Evolutionary conservation across 345 rosid genomes (phyloP), one percentile per base, ranked within the genome.

Genomic region (Durio zibethinus): DNA sequence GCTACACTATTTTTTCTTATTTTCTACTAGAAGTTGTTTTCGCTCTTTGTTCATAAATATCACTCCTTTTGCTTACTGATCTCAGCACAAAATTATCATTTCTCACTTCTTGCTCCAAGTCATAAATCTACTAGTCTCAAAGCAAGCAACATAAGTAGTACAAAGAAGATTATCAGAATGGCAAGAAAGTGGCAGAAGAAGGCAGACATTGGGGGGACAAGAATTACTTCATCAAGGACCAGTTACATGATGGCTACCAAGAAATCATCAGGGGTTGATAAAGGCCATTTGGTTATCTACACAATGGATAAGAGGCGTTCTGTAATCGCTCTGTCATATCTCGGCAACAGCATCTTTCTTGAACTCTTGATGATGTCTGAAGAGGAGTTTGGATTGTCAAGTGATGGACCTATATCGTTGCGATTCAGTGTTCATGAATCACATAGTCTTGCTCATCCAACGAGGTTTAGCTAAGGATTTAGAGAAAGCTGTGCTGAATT

Each of bases 401-500:
- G 79, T 4, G 65, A 54, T 54, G 74, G 74, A 45, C 78, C 62
- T 31, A 31, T 63, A 35, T 12, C 12, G 2, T 35, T 76, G 14
- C 72, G 74, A 54, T 20, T 36, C 74, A 68, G 7, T 68, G 14
- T 15, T 77, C 57, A 56, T 77, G 74, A 25, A 77, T 14, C 5
- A 47, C 35, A 1, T 14, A 14, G 18, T 45, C 29, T 20, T 9
- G 29, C 45, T 65, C 7, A 20, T 65, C 27, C 16, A n/a, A 36
- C 48, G 27, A 65, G 71, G 71, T 5, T 62, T 65, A 31, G 47
- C 70, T 0, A 36, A 64, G 47, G 42, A 18, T 63, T 18, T 40
- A 20, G 71, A 63, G 78, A 76, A 68, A 80, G 69, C 64, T 43
- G 76, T 15, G 54, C 76, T 36, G 53, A 75, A 56, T 31, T 82